Evolutionary conservation across 768 basidiomycete species (phyloP).

Genomic region (Imleria badia): DNA sequence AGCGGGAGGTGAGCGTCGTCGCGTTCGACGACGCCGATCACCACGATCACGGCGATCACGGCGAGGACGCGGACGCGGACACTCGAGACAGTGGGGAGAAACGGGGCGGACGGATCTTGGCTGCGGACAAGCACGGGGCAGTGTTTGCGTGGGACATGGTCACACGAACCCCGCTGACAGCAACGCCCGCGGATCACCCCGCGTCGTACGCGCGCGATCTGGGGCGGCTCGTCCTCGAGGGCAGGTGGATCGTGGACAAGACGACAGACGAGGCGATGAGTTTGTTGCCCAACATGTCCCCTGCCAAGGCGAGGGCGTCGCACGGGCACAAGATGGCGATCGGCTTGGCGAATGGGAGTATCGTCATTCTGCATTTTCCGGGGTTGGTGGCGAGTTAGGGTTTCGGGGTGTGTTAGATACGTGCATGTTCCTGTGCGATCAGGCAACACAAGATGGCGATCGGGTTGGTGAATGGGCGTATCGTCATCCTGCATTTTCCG

Average conservation of each 20-base stretch:
- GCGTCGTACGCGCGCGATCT: background rate
- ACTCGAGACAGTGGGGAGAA: background rate
- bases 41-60: no score
- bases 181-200: constrained; percentile 23
- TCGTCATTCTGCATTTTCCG: constrained; percentile 29
- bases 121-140: constrained; percentile 19
- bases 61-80: background rate
- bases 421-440: no score
- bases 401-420: no score
- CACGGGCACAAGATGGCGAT: constrained; percentile 23
- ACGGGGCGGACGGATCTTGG: constrained; percentile 18
- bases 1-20: constrained; percentile 18
- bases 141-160: constrained; percentile 30
- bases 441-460: no score
- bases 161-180: constrained; percentile 19
- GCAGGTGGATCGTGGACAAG: constrained; percentile 27
- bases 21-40: constrained; percentile 24
- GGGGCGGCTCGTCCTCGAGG: constrained; percentile 17
- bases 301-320: constrained; percentile 23
- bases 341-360: constrained; percentile 29
- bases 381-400: background rate
- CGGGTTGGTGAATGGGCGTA: constrained; percentile 30
- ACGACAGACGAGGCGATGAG: constrained; percentile 12
- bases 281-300: constrained; percentile 32
- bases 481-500: constrained; percentile 29